Percentiles rank a stretch among this genome's conserved stretches.
phyloP scores from a whole-genome alignment of 768 basidiomycete genomes.

The Rhodotorula sphaerocarpa region DNA sequence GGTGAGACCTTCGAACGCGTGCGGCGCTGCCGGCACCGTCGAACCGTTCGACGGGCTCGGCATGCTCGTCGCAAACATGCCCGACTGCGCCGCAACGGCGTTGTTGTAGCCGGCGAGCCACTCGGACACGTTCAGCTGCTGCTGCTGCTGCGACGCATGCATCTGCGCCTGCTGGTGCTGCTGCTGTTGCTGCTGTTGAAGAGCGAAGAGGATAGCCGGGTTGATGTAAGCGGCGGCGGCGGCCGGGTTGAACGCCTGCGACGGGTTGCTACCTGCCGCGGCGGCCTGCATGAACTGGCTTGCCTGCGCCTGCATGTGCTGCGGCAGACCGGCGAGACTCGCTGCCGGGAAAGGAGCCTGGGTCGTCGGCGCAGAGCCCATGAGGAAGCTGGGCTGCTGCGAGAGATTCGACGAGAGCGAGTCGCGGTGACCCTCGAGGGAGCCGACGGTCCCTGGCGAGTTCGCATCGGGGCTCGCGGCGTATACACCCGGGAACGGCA shows the following conservation, averaged over 20 bases:
- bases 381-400: neutral
- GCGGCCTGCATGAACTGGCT: neutral
- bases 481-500: neutral
- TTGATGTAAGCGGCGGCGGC: conserved; percentile 2
- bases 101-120: too few relatives aligned
- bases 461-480: neutral
- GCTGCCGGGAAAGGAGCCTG: too few relatives aligned
- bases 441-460: neutral
- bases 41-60: too few relatives aligned
- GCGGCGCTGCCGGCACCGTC: too few relatives aligned
- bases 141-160: neutral
- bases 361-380: neutral
- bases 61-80: too few relatives aligned
- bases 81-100: too few relatives aligned
- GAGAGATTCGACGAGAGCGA: neutral
- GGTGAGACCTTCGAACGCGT: too few relatives aligned
- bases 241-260: neutral
- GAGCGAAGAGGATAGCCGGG: conserved; percentile 14
- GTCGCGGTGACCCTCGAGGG: neutral
- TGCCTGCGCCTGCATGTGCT: neutral
- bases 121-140: too few relatives aligned
- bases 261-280: neutral
- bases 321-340: neutral
- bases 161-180: neutral
- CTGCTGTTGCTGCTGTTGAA: conserved; percentile 20